Evolutionary conservation across 2,329 filamentous ascomycete genomes (phyloP), one percentile per base, ranked within the genome.

Genomic region (Macroventuria anomochaeta): DNA sequence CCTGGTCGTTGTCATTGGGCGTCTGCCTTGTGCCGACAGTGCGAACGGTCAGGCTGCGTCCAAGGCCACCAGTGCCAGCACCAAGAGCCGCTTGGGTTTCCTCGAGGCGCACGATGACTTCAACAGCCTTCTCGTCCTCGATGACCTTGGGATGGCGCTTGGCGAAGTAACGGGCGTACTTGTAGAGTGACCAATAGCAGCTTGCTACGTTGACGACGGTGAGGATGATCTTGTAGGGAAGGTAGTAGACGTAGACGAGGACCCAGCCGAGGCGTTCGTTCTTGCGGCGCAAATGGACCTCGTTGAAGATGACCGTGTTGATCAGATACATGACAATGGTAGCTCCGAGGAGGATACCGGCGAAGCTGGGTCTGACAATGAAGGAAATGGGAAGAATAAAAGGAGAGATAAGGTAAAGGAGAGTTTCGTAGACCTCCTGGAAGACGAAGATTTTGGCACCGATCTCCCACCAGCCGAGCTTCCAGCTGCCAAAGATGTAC

Each of bases 361-460:
- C 74, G 55, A 80, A 80, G 1, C 51, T 57, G 8, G 78, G 78
- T 10, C 73, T 67, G 15, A 79, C 74, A 34, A 75, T 64, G 53
- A 81, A 75, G 0, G 76, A 77, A 5, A 81, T 78, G 1, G 77
- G 77, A 0, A 81, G 63, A 12, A 80, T 66, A 50, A 81, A 78
- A 1, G 78, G 78, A 1, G 77, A 75, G 26, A 78, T 58, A 13
- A 81, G 69, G 55, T 79, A 79, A 18, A 81, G 69, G 1, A 81
- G 61, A 1, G 78, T 79, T 57, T 80, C 78, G 50, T 80, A 80
- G 17, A 80, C 68, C 69, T 81, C 79, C 57, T 80, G 77, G 38
- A 79, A 75, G 13, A 81, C 79, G 34, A 79, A 80, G 10, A 81
- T 61, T 64, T 82, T 82, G 1, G 79, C 71, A 3, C 78, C 78